Evolutionary conservation across 164 flowering plant species (phyloP).

Genomic region (Aristolochia contorta): DNA sequence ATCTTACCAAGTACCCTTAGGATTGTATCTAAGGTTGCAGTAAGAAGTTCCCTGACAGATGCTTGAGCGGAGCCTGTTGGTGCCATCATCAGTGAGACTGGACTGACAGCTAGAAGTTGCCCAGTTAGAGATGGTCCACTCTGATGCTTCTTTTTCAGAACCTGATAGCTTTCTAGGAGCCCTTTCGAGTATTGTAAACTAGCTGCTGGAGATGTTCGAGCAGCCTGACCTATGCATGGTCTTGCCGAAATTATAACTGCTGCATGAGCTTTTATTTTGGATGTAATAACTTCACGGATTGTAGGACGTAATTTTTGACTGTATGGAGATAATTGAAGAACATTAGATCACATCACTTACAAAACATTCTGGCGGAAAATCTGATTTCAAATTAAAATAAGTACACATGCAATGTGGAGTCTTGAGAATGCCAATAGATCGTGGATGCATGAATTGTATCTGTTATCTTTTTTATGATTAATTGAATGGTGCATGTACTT

Average conservation of each 20-base stretch:
- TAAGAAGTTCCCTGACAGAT: constrained; percentile 80
- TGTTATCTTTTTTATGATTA: too few relatives aligned
- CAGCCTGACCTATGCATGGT: constrained; percentile 34
- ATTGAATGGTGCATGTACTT: too few relatives aligned
- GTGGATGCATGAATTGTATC: too few relatives aligned
- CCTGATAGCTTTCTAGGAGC: constrained; percentile 49
- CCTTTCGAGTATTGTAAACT: constrained; percentile 48
- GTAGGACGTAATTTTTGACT: constrained; percentile 95
- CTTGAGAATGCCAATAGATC: too few relatives aligned
- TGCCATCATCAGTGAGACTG: constrained; percentile 89
- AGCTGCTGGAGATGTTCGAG: constrained; percentile 25
- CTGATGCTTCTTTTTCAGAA: constrained; percentile 61
- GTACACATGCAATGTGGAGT: too few relatives aligned
- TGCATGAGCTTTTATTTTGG: constrained; percentile 75
- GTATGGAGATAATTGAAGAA: constrained; percentile 12
- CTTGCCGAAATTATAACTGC: constrained; percentile 39
- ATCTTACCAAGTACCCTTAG: constrained; percentile 76
- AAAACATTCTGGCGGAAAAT: not conserved
- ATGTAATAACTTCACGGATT: constrained; percentile 77
- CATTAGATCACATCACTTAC: not conserved
- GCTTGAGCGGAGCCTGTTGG: constrained; percentile 84
- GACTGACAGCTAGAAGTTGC: constrained; percentile 70
- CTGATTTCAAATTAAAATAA: too few relatives aligned
- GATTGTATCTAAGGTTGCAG: constrained; percentile 64
- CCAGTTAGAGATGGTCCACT: constrained; percentile 58